Base-by-base conservation (phyloP, 345 rosid genomes). In the Erodium maritimum region DNA sequence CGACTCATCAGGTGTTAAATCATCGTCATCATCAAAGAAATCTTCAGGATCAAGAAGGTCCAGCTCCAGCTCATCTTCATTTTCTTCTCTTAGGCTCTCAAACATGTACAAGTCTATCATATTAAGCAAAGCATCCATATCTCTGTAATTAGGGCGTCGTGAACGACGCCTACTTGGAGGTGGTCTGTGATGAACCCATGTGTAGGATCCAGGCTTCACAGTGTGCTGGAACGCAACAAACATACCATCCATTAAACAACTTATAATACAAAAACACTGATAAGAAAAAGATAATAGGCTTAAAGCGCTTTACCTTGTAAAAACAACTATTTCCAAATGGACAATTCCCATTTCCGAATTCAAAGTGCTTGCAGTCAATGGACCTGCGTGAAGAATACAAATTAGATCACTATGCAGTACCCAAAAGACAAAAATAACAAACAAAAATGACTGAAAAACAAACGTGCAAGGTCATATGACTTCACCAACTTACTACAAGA, bases 271-370 rank as follows among this genome's bases (percentile, higher is more conserved):
- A 66, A 63, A 37, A 50, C 74, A 17, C 57, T 21, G 52, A 29
- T n/a, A 5, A 9, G 29, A 14, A 23, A 17, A 51, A 46, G 13
- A 46, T 46, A 46, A 17, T 46, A 46, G 13, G 13, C 51, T 46
- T 46, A 17, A 29, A 29, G 34, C 34, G n/a, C n/a, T n/a, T 66
- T 76, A 93, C 97, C 95, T 85, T 93, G 82, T 93, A 93, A 67
- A 93, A 93, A 70, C 97, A 89, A 72, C 99, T 93, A 48, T 89
- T 81, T 55, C 99, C 97, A 66, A 93, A 93, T 22, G 90, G 99
- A 65, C 97, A 89, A 66, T 80, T 86, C 62, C 95, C 95, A 71
- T 86, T 88, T 29, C 98, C 95, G 50, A 84, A 82, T 65, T 87
- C 81, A 63, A 93, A 93, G 73, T 89, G 90, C 80, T 80, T 93